Evolutionary conservation across 306 rosid genomes (phyloP), one percentile per base, ranked within the genome.

Genomic region (Inga leiocalycina): DNA sequence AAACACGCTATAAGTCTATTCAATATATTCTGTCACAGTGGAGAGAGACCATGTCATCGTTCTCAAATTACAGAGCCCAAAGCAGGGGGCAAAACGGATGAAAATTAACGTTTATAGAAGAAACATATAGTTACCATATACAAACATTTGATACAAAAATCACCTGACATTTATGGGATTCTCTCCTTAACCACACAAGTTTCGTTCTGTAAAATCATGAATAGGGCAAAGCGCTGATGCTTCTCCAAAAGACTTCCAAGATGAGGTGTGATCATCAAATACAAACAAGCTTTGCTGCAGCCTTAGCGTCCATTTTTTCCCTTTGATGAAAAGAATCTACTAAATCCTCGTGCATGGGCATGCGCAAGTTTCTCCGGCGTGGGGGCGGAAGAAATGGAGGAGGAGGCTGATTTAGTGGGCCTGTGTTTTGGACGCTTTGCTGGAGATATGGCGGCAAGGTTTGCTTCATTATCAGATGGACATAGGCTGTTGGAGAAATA

Each of bases 281-380:
- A 76, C 68, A 84, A 84, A 80, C 68, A 81, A n/a, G 54, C 45
- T 46, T 54, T 51, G 78, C 79, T 54, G 83, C 87, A 82, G 71
- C 86, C 87, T 89, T 88, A 97, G 83, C 88, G 91, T 74, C 93
- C 87, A 34, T 67, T 80, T 89, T 92, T 94, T 49, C 88, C 95
- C 85, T 94, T 97, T 9, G 99, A 84, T 74, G 99, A 97, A 82
- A 97, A 97, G 92, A 97, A 97, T 85, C 99, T 89, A 86, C 98
- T 94, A 49, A 97, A 88, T 51, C 97, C 97, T 41, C 97, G 88
- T 0, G 84, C 71, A 66, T 96, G 94, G 80, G 84, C 72, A 71
- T 97, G 94, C 79, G 84, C 66, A 67, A 94, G 93, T 86, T 94
- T 97, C 83, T 94, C 99, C 24, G 98, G 98, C 27, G 98, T 91